Percentiles rank a stretch among this genome's conserved stretches.
Evolutionary conservation across 2,329 filamentous ascomycete genomes (phyloP).

Genomic region (Diaporthe eres): DNA sequence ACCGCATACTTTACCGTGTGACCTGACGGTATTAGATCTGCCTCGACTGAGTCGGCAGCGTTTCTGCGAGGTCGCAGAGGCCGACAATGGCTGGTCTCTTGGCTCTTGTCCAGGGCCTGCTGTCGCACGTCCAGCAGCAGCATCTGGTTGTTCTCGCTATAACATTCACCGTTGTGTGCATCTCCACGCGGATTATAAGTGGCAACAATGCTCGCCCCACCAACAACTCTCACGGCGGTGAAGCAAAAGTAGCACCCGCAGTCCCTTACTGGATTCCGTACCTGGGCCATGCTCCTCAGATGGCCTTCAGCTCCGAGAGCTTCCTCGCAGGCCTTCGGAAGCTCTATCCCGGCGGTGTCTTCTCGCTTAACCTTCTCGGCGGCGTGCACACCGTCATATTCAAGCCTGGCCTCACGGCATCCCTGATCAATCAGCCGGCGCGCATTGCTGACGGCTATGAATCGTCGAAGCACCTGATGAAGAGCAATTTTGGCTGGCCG

Average conservation of each 20-base stretch:
- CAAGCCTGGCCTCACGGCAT: slow-evolving; percentile 49
- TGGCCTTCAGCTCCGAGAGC: slow-evolving; percentile 48
- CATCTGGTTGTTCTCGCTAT: slow-evolving; percentile 21
- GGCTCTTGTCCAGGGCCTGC: slow-evolving; percentile 1
- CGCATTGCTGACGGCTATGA: slow-evolving; percentile 48
- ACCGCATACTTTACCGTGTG: neutral
- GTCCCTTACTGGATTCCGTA: slow-evolving; percentile 54
- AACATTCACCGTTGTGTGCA: slow-evolving; percentile 37
- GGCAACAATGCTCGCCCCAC: slow-evolving; percentile 14
- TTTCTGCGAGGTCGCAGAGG: too few species aligned
- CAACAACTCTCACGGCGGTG: neutral
- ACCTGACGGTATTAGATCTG: neutral
- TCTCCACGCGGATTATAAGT: slow-evolving; percentile 39
- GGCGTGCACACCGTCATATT: slow-evolving; percentile 53
- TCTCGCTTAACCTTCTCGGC: slow-evolving; percentile 53
- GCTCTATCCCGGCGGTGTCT: slow-evolving; percentile 52
- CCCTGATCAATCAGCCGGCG: slow-evolving; percentile 50
- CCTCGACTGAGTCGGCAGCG: slow-evolving; percentile 1
- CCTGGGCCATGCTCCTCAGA: slow-evolving; percentile 53
- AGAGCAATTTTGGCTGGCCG: slow-evolving; percentile 52
- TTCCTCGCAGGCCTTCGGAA: slow-evolving; percentile 51
- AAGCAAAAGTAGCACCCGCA: slow-evolving; percentile 25
- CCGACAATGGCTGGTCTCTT: slow-evolving; percentile 22
- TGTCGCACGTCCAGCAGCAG: slow-evolving; percentile 30
- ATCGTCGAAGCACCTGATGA: slow-evolving; percentile 48